Evolutionary conservation across 176 grass and related monocot genomes (phyloP).

Genomic region (Paspalum notatum): DNA sequence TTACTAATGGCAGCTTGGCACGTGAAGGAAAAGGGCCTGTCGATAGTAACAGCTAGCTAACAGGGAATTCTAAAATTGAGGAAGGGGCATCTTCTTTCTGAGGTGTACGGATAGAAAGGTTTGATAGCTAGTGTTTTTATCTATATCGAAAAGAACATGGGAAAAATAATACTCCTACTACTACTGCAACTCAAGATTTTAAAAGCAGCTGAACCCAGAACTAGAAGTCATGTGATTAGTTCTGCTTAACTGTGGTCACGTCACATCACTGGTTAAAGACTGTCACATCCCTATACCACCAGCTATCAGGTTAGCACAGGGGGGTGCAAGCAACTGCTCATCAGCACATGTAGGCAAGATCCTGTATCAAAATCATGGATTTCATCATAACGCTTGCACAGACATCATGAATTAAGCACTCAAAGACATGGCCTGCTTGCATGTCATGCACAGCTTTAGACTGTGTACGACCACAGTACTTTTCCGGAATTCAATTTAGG

Average conservation of each 20-base stretch:
- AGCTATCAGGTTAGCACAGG: not conserved
- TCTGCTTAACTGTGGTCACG: not conserved
- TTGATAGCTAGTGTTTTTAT: not conserved
- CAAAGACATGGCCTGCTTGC: not conserved
- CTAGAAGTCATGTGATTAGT: not conserved
- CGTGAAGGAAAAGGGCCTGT: slow-evolving; percentile 41
- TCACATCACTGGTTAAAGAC: not conserved
- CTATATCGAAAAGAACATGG: no score
- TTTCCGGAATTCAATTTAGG: slow-evolving; percentile 31
- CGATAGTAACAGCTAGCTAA: slow-evolving; percentile 12
- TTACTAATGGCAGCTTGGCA: slow-evolving; percentile 37
- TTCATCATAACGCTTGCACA: not conserved
- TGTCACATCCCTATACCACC: not conserved
- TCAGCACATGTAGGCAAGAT: slow-evolving; percentile 7
- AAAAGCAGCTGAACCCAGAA: not conserved
- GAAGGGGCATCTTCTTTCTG: slow-evolving; percentile 9
- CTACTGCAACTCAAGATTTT: not conserved
- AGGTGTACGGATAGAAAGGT: not conserved
- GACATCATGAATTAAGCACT: slow-evolving; percentile 6
- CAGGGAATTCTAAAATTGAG: slow-evolving; percentile 6
- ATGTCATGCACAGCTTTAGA: slow-evolving; percentile 23
- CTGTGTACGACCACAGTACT: not conserved
- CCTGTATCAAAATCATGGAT: slow-evolving; percentile 9
- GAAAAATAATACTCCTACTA: not conserved
- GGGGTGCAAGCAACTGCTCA: not conserved